Percentiles rank a stretch among this genome's conserved stretches.
Evolutionary conservation across 2,329 filamentous ascomycete species (phyloP).

Genomic region (Helicocarpus griseus): DNA sequence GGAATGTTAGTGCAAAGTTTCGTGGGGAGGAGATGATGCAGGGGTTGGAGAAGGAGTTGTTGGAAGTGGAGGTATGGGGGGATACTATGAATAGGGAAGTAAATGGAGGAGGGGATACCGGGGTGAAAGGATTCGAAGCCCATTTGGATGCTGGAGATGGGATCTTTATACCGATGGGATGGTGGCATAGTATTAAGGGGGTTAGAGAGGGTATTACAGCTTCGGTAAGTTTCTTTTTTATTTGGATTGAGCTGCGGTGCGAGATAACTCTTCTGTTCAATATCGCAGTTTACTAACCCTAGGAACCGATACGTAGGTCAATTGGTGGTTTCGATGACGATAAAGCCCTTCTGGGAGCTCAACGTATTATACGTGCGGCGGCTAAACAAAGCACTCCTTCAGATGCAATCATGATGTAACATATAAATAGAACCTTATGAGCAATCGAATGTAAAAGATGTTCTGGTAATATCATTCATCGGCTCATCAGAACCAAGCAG

Average conservation of each 20-base stretch:
- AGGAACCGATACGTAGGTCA: slow-evolving; percentile 40
- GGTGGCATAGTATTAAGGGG: slow-evolving; percentile 79
- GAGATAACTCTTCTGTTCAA: background rate
- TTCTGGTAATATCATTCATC: no score
- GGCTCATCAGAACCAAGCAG: no score
- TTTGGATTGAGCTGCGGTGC: background rate
- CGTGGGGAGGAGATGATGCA: slow-evolving; percentile 87
- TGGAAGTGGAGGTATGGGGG: slow-evolving; percentile 65
- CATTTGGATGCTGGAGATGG: slow-evolving; percentile 56
- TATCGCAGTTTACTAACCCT: slow-evolving; percentile 7
- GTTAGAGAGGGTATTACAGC: slow-evolving; percentile 47
- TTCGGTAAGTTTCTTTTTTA: slow-evolving; percentile 37
- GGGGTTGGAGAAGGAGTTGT: slow-evolving; percentile 55
- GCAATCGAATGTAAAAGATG: no score
- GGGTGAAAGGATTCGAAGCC: slow-evolving; percentile 39
- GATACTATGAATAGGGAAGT: slow-evolving; percentile 5
- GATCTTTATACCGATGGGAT: slow-evolving; percentile 69
- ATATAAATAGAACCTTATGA: no score
- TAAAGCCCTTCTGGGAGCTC: no score
- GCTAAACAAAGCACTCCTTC: background rate
- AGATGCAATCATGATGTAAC: background rate
- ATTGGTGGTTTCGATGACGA: slow-evolving; percentile 69
- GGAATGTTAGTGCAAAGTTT: slow-evolving; percentile 39
- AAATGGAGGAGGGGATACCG: slow-evolving; percentile 4
- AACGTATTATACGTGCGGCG: background rate